Evolutionary conservation across 2,329 filamentous ascomycete genomes (phyloP), one percentile per base, ranked within the genome.

Genomic region (Leptographium wingfieldii): DNA sequence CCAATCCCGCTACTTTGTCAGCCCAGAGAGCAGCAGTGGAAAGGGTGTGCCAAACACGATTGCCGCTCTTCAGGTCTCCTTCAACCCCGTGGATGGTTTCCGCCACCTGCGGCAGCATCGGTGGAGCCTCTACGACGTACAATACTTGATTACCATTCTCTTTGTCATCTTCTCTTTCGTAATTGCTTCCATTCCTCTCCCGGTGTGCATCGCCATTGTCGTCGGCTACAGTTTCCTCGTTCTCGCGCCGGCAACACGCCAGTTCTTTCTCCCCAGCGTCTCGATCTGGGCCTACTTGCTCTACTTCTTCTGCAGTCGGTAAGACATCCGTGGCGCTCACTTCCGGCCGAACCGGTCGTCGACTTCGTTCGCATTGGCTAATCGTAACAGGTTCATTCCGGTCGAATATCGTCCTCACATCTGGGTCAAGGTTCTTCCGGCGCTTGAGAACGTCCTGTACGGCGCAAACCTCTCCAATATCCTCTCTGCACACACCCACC

Each of bases 401-500:
- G 82, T 85, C 66, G 88, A 92, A 69, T 94, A 91, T 76, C 85
- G 92, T 66, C 92, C 92, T 62, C 87, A 90, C 63, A 96, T 96
- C 68, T 96, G 91, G 89, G 92, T 96, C 65, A 90, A 92, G 68
- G 90, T 97, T 33, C 81, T 97, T 43, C 92, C 92, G 5, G 90
- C 92, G 22, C 82, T 97, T 64, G 92, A 97, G 75, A 96, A 97
- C 73, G 94, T 97, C 63, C 80, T 97, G 40, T 97, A 96, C 70
- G 92, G 92, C 67, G 91, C 92, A 64, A 96, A 96, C 74, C 80
- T 96, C 61, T 95, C 90, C 76, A 96, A 96, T 73, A 95, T 96
- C 68, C 82, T 97, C 59, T 95, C 92, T 16, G 90, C 90, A 54
- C 90, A 96, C 75, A 89, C 92, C 68, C 86, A 88, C 72, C 82